A percentile compares a stretch with the other conserved stretches of the same genome.
phyloP scores from a whole-genome alignment of 805 yeast genomes.

The Pichia nakasei region DNA sequence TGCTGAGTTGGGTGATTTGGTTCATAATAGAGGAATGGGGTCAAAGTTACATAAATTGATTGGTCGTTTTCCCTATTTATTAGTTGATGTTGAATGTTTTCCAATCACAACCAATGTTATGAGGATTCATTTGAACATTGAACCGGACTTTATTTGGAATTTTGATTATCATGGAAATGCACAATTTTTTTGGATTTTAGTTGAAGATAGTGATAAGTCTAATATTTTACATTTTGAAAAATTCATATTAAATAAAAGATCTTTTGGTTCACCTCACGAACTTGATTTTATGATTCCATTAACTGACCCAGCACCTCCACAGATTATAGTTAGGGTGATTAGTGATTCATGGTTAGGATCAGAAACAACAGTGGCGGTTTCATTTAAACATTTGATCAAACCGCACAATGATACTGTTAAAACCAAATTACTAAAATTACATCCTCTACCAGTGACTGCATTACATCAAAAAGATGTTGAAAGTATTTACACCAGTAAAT shows the following conservation, averaged over 20 bases:
- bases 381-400: slow-evolving; percentile 82
- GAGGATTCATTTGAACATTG: slow-evolving; percentile 63
- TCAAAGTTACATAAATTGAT: slow-evolving; percentile 46
- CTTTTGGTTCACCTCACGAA: slow-evolving; percentile 48
- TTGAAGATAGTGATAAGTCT: slow-evolving; percentile 74
- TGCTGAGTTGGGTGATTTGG: slow-evolving; percentile 79
- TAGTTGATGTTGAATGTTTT: slow-evolving; percentile 71
- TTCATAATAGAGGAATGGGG: slow-evolving; percentile 77
- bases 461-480: slow-evolving; percentile 62
- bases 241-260: slow-evolving; percentile 55
- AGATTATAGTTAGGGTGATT: slow-evolving; percentile 66
- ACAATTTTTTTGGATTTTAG: slow-evolving; percentile 86
- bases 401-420: slow-evolving; percentile 84
- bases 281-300: slow-evolving; percentile 91
- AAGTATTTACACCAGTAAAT: slow-evolving; percentile 53
- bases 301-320: slow-evolving; percentile 84
- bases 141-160: slow-evolving; percentile 84
- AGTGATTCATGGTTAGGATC: slow-evolving; percentile 90
- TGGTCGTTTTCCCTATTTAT: slow-evolving; percentile 65
- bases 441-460: slow-evolving; percentile 82
- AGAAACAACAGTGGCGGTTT: slow-evolving; percentile 64
- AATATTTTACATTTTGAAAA: slow-evolving; percentile 76
- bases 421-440: slow-evolving; percentile 68
- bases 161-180: slow-evolving; percentile 69
- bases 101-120: slow-evolving; percentile 86